Evolutionary conservation across 2,329 filamentous ascomycete species (phyloP).

Genomic region (Pestalotiopsis sp.): DNA sequence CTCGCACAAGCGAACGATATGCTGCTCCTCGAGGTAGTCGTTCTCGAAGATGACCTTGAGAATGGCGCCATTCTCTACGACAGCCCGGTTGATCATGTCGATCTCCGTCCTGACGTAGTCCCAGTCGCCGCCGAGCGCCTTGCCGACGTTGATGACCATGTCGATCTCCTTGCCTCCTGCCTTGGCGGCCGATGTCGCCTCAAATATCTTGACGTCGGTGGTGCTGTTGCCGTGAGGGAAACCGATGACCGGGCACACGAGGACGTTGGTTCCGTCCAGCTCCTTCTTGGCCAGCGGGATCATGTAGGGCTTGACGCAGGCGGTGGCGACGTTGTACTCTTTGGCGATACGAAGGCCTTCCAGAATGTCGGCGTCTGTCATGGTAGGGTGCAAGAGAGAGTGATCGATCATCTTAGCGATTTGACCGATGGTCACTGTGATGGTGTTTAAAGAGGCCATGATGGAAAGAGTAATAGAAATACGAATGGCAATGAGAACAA

Average conservation of each 20-base stretch:
- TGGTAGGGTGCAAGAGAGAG: conserved; percentile 62
- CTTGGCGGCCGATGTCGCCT: conserved; percentile 48
- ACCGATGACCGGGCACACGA: conserved; percentile 59
- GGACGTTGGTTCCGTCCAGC: conserved; percentile 50
- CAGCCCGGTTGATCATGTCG: conserved; percentile 47
- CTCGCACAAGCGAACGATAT: conserved; percentile 54
- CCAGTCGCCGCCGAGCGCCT: conserved; percentile 58
- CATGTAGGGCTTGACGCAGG: conserved; percentile 60
- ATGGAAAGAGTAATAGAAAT: background rate
- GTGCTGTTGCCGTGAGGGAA: conserved; percentile 63
- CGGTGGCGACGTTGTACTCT: conserved; percentile 52
- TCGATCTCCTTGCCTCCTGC: conserved; percentile 58
- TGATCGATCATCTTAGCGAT: conserved; percentile 61
- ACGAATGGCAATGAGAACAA: no score
- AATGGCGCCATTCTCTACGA: conserved; percentile 42
- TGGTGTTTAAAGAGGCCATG: conserved; percentile 17
- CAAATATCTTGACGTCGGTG: conserved; percentile 53
- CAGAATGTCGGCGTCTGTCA: conserved; percentile 57
- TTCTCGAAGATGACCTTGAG: conserved; percentile 67
- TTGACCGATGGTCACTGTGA: conserved; percentile 44
- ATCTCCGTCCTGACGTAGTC: conserved; percentile 57
- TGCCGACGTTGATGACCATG: conserved; percentile 63
- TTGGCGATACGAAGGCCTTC: conserved; percentile 49
- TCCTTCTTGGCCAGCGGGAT: conserved; percentile 48
- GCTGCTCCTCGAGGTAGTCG: conserved; percentile 51